These are phyloP conservation scores for Fusarium sp. DNA, from an alignment of 2,329 filamentous ascomycete species.

Conservation along the genomic window DNA sequence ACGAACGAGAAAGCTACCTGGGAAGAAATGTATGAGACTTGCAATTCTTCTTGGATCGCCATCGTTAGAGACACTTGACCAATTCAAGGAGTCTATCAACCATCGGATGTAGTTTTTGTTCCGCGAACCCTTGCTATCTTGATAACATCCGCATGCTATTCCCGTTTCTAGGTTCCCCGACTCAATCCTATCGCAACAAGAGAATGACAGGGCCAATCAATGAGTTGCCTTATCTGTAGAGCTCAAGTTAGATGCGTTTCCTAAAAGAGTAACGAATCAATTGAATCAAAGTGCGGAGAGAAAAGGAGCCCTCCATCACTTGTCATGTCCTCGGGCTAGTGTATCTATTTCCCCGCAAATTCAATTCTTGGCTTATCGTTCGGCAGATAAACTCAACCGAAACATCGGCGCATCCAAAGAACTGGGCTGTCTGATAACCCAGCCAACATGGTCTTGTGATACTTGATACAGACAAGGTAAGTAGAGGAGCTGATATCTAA, in stretches of 20 bases:
- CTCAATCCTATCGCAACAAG: conserved; percentile 6
- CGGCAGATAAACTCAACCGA: conserved; percentile 11
- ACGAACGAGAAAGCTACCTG: no score
- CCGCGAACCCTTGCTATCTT: not conserved
- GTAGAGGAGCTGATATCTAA: no score
- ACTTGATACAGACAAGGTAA: no score
- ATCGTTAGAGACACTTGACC: no score
- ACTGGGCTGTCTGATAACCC: no score
- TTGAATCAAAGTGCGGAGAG: conserved; percentile 6
- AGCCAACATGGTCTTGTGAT: no score
- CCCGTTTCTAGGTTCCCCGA: not conserved
- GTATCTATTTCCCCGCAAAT: conserved; percentile 32
- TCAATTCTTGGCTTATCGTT: conserved; percentile 24
- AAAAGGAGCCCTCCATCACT: conserved; percentile 4
- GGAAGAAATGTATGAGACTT: not conserved
- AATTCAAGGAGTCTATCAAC: not conserved
- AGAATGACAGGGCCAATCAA: not conserved
- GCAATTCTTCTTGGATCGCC: not conserved
- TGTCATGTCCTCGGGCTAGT: conserved; percentile 6
- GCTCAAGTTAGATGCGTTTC: conserved; percentile 22
- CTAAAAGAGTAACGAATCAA: conserved; percentile 29
- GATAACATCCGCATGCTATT: conserved; percentile 3
- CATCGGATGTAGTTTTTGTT: not conserved
- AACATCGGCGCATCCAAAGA: no score
- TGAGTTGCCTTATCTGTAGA: conserved; percentile 19